Evolutionary conservation across 2,329 filamentous ascomycete genomes (phyloP), one percentile per base, ranked within the genome.

Genomic region (Pyrenochaeta sp.): DNA sequence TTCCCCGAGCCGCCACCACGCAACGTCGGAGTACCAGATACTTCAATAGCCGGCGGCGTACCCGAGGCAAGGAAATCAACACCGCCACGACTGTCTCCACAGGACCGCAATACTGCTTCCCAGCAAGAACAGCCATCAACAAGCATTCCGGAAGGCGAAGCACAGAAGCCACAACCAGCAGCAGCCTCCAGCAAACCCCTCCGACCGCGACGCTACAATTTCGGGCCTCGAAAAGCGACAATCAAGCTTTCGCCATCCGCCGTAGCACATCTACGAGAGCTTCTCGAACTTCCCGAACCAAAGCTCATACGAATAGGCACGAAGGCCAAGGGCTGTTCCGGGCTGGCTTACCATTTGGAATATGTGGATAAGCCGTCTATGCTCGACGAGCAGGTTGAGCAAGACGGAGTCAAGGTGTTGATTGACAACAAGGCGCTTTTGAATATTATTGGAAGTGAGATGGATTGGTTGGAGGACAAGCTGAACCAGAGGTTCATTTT

Each of bases 401-500:
- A 99, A 77, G 95, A 98, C 72, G 95, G 94, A 0, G 94, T 99
- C 56, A 94, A 91, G 79, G 94, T 99, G 34, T 78, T 98, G 76
- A 95, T 99, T 56, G 95, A 99, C 78, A 96, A 92, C 84, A 98
- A 97, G 82, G 95, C 95, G 42, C 82, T 99, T 49, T 93, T 99
- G 77, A 98, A 94, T 78, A 98, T 99, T 52, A 97, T 99, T 70
- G 95, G 95, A 5, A 97, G 91, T 74, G 94, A 98, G 81, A 99
- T 99, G 95, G 95, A 99, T 75, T 99, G 94, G 93, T 85, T 94
- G 10, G 93, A 98, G 80, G 95, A 98, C 71, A 97, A 96, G 82
- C 81, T 99, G 64, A 96, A 90, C 77, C 87, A 93, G 78, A 85
- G 91, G 65, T 99, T 99, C 78, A 89, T 97, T 50, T 99, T 99